Percentiles rank a stretch among this genome's conserved stretches.
phyloP scores from a whole-genome alignment of 192 early-diverging fungal genomes.

The Allomyces macrogynus region DNA sequence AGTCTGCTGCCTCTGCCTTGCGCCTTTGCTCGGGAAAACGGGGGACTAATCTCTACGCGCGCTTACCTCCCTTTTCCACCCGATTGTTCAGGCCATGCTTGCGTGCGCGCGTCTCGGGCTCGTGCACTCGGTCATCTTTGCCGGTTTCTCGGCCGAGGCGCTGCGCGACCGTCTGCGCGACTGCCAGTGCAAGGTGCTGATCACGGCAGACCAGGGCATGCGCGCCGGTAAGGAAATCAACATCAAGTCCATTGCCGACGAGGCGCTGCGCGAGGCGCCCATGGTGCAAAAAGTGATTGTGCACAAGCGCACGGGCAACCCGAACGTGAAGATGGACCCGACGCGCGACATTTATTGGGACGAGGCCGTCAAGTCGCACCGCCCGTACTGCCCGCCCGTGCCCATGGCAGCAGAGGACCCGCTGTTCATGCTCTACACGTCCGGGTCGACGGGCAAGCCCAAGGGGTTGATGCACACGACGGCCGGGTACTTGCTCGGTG shows the following conservation, averaged over 20 bases:
- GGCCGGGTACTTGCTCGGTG: conserved; percentile 84
- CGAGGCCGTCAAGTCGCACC: conserved; percentile 62
- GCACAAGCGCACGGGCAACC: conserved; percentile 69
- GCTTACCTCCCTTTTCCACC: not conserved
- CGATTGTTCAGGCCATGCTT: conserved; percentile 43
- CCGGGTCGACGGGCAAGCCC: conserved; percentile 71
- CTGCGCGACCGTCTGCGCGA: conserved; percentile 82
- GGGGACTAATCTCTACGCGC: conserved; percentile 58
- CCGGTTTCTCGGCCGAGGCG: conserved; percentile 83
- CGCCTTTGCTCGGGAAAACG: conserved; percentile 36
- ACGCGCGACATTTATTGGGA: conserved; percentile 91
- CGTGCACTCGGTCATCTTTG: conserved; percentile 88
- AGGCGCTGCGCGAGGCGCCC: conserved; percentile 65
- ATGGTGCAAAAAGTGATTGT: conserved; percentile 68
- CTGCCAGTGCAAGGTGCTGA: conserved; percentile 54
- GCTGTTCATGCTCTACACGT: conserved; percentile 86
- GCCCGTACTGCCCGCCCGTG: conserved; percentile 70
- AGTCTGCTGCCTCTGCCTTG: too few species aligned
- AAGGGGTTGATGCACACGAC: conserved; percentile 91
- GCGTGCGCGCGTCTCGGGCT: conserved; percentile 86
- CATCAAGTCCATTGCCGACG: conserved; percentile 84
- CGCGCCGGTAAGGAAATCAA: conserved; percentile 75
- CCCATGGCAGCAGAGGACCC: conserved; percentile 80
- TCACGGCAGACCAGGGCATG: conserved; percentile 86
- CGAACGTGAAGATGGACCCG: conserved; percentile 43